A percentile compares a stretch with the other conserved stretches of the same genome.
phyloP scores from a whole-genome alignment of 768 basidiomycete genomes.

The Leucosporidium yakuticum region DNA sequence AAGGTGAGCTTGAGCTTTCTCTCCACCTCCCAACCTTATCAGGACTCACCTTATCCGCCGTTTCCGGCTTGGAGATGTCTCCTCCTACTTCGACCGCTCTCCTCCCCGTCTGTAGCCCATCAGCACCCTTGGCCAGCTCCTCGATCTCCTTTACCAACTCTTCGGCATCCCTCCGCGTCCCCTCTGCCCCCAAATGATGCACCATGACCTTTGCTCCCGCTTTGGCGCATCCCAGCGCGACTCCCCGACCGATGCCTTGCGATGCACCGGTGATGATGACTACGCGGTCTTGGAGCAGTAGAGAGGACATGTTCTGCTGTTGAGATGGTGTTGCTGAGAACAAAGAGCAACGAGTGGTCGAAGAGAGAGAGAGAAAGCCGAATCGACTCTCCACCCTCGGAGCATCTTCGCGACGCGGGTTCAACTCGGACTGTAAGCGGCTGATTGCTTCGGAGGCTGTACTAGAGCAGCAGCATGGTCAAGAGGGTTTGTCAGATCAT shows the following conservation, averaged over 20 bases:
- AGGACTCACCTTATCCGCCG: neutral
- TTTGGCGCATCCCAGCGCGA: slow-evolving; percentile 59
- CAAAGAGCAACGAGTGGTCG: neutral
- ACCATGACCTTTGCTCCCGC: slow-evolving; percentile 64
- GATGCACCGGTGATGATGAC: slow-evolving; percentile 70
- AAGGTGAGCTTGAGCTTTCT: neutral
- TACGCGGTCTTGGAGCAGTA: slow-evolving; percentile 50
- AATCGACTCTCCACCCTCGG: no score
- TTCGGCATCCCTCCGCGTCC: slow-evolving; percentile 52
- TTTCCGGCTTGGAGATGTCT: slow-evolving; percentile 49
- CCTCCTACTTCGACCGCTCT: slow-evolving; percentile 55
- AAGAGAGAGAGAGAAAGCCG: neutral
- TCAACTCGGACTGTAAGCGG: no score
- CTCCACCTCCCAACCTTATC: neutral
- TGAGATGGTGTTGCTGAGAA: neutral
- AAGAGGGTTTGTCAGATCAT: slow-evolving; percentile 8
- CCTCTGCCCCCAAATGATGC: slow-evolving; percentile 61
- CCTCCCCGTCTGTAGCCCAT: slow-evolving; percentile 15
- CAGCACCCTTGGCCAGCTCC: slow-evolving; percentile 35
- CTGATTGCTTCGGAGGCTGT: no score
- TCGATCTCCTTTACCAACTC: slow-evolving; percentile 52
- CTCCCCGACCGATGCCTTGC: slow-evolving; percentile 62
- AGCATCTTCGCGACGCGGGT: no score
- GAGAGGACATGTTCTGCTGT: neutral
- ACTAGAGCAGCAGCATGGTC: no score